phyloP scores from a whole-genome alignment of 2,329 filamentous ascomycete genomes.

The Waltergamsia citrina region DNA sequence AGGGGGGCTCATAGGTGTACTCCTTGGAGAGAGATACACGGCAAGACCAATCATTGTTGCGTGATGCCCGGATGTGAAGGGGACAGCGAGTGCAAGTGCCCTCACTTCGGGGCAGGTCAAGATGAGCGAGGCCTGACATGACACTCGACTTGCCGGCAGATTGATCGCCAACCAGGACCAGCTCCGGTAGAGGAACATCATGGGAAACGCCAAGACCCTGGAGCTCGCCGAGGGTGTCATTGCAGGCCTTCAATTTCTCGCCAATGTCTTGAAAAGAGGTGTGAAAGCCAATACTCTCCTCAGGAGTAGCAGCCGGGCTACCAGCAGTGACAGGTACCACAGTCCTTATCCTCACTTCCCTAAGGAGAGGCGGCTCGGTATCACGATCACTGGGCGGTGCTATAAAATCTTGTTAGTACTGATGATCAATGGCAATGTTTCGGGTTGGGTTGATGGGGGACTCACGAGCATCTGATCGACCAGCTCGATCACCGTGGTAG shows the following conservation, averaged over 20 bases:
- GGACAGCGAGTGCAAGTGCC: conserved; percentile 76
- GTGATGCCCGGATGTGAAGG: conserved; percentile 64
- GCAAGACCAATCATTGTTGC: conserved; percentile 55
- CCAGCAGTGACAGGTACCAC: conserved; percentile 10
- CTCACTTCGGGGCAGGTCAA: conserved; percentile 60
- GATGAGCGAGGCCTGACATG: conserved; percentile 56
- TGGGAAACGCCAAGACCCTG: conserved; percentile 65
- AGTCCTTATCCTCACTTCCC: conserved; percentile 22
- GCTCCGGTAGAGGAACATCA: conserved; percentile 62
- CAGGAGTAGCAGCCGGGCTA: conserved; percentile 14
- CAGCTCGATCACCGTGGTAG: conserved; percentile 13
- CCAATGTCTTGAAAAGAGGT: conserved; percentile 45
- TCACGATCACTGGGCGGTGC: conserved; percentile 25
- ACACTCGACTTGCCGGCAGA: conserved; percentile 70
- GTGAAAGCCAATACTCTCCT: conserved; percentile 28
- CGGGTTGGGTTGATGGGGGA: conserved; percentile 4
- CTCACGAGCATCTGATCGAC: conserved; percentile 29
- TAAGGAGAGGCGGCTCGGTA: conserved; percentile 23
- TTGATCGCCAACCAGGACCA: conserved; percentile 79
- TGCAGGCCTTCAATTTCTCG: conserved; percentile 52
- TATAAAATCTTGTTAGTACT: conserved; percentile 10
- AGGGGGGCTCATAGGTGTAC: conserved; percentile 45
- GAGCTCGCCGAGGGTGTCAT: conserved; percentile 58
- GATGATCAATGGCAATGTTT: not conserved
- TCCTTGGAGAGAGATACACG: conserved; percentile 54